These are phyloP conservation scores for Panicum miliaceum DNA, from an alignment of 176 grass and related monocot species.

Conservation along the genomic window DNA sequence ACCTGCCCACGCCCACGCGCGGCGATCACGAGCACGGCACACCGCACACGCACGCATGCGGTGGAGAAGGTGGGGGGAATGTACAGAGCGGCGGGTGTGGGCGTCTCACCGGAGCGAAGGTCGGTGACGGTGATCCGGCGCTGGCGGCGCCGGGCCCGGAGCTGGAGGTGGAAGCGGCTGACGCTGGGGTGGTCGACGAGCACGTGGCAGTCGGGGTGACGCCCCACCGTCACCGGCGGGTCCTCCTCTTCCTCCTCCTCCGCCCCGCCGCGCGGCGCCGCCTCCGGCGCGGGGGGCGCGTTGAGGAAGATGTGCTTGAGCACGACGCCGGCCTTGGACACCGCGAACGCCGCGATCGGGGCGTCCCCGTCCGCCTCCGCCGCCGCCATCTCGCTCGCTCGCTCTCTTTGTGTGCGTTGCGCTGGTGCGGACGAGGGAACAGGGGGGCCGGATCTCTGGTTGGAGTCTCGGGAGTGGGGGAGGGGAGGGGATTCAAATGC, in stretches of 20 bases:
- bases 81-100: not conserved
- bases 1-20: too few relatives aligned
- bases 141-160: constrained; percentile 44
- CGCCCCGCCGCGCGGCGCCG: not conserved
- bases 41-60: too few relatives aligned
- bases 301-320: constrained; percentile 90
- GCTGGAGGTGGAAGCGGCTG: constrained; percentile 82
- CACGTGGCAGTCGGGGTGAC: constrained; percentile 81
- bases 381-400: not conserved
- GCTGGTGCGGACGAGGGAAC: not conserved
- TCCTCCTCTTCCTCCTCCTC: constrained; percentile 39
- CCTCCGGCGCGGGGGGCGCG: constrained; percentile 36
- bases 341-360: constrained; percentile 71
- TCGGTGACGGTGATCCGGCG: constrained; percentile 68
- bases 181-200: constrained; percentile 92
- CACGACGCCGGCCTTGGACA: constrained; percentile 67
- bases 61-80: not conserved
- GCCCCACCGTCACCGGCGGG: constrained; percentile 59
- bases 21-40: too few relatives aligned
- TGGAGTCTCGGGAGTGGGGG: not conserved
- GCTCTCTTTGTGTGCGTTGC: not conserved
- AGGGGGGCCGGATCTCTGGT: not conserved
- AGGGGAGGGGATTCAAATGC: not conserved
- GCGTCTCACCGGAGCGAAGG: constrained; percentile 66
- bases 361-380: constrained; percentile 30